Base-by-base conservation (phyloP, 495 filamentous ascomycete genomes). In the Xylaria longipes region DNA sequence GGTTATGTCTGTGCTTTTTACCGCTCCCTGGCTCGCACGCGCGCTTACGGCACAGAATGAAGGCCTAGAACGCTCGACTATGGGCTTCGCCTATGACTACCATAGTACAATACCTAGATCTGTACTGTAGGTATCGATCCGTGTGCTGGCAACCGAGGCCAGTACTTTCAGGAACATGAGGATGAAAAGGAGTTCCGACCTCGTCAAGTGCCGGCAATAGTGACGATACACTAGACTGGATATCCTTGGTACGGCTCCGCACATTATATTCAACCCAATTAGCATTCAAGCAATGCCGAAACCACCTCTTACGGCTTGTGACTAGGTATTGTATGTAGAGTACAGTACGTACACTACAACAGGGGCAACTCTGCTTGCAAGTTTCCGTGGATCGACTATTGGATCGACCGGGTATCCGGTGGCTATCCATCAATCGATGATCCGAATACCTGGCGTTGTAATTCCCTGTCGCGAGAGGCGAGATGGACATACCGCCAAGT, bases 401-500 rank as follows among this genome's bases (percentile, higher is more conserved):
- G 48, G 50, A 60, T 31, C 54, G 48, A 58, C 37, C 8, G 31
- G 14, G 20, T 50, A 63, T 54, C 45, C 7, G 33, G 31, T 45
- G 37, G 7, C 50, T 41, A 27, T 27, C 58, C 33, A 33, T 29
- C 11, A 48, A 46, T 71, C 29, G 62, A 35, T 45, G 62, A 48
- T 48, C 62, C 62, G 41, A 27, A 50, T 65, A 65, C 37, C 61
- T 45, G 39, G 61, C 29, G 14, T 52, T 35, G 45, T 39, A 54
- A 54, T 11, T 15, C 31, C 33, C 22, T 25, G 37, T 65, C 35
- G 15, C 14, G 33, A 54, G 45, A 66, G 46, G 65, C 65, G 9
- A 43, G 46, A 56, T 54, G 35, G 48, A 41, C 46, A 67, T 67
- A 43, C 25, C 46, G 31, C 64, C 27, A 39, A 56, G 56, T 67